phyloP scores from a whole-genome alignment of 129 eudicot species.

The Pittosporum tobira region DNA sequence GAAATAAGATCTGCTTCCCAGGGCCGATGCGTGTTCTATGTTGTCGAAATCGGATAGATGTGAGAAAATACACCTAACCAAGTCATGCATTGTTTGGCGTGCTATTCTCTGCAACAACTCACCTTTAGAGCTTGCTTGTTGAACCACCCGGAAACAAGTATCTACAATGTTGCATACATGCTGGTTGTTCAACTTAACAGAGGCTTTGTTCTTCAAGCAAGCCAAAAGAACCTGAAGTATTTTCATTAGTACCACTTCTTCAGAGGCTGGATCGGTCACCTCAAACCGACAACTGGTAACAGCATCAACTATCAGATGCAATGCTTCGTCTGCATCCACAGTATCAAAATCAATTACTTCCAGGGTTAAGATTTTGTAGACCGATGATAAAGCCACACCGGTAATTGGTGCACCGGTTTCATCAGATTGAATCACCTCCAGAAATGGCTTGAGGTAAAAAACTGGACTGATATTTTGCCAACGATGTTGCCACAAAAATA shows the following conservation, averaged over 20 bases:
- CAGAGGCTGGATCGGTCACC: slow-evolving; percentile 87
- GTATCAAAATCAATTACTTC: slow-evolving; percentile 62
- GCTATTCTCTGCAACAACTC: slow-evolving; percentile 77
- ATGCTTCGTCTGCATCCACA: slow-evolving; percentile 53
- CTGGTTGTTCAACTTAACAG: slow-evolving; percentile 72
- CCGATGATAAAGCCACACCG: slow-evolving; percentile 78
- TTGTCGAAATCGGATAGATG: slow-evolving; percentile 58
- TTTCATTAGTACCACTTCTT: slow-evolving; percentile 79
- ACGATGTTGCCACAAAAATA: slow-evolving; percentile 61
- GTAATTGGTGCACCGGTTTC: slow-evolving; percentile 90
- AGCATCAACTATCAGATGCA: slow-evolving; percentile 85
- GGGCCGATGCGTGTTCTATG: slow-evolving; percentile 29
- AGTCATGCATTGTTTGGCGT: slow-evolving; percentile 81
- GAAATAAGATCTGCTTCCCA: slow-evolving; percentile 19
- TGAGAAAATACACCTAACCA: slow-evolving; percentile 66
- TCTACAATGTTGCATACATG: slow-evolving; percentile 83
- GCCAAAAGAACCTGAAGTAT: slow-evolving; percentile 81
- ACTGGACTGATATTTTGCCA: slow-evolving; percentile 62
- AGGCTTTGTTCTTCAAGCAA: slow-evolving; percentile 78
- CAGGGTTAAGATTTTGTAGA: slow-evolving; percentile 77
- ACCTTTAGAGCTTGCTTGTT: slow-evolving; percentile 73
- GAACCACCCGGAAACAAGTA: slow-evolving; percentile 75
- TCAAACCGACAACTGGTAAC: slow-evolving; percentile 90
- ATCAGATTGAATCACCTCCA: slow-evolving; percentile 79
- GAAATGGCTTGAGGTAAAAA: slow-evolving; percentile 69